Evolutionary conservation across 75 land plant species (phyloP), one percentile per base, ranked within the genome.

Genomic region (Picea sitchensis): DNA sequence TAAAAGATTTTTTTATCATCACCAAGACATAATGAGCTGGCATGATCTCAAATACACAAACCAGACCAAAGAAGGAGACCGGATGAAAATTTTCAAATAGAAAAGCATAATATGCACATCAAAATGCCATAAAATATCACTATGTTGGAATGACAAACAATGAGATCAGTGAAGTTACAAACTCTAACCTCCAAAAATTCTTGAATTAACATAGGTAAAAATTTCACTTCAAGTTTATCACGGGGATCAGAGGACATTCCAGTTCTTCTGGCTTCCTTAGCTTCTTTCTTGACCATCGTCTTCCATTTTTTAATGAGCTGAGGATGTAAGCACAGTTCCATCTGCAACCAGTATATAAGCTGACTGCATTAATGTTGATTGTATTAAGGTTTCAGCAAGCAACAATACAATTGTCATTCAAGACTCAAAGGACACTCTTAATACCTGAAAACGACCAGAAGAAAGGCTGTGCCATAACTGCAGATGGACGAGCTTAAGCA

Each of bases 391-490:
- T n/a, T n/a, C n/a, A n/a, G n/a, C 30, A 65, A 23, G 77, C 44
- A 61, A 14, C 31, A 14, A 64, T 57, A 41, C 61, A n/a, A 58
- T 20, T 5, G 15, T 31, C 32, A 38, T 1, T 4, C 58, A 36
- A 76, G 12, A 51, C 56, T 51, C 56, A 51, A 76, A 58, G 51
- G 61, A 54, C 64, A 61, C 14, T 63, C 51, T 15, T 32, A 15
- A 14, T 78, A 95, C 98, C 92, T 92, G 91, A 80, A 98, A 90
- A 4, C 98, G 91, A 34, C 99, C 99, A 83, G 83, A 82, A 41
- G 99, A 98, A 54, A 98, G 84, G 68, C 87, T 79, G 67, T 90
- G 96, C 99, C 99, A 98, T 17, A 92, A 84, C 80, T 92, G 88
- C 87, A 98, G 64, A 57, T 90, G 81, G 17, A 94, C 98, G 41